Base-by-base conservation (phyloP, 805 yeast genomes). In the Trichomonascus vanleenenianus region DNA sequence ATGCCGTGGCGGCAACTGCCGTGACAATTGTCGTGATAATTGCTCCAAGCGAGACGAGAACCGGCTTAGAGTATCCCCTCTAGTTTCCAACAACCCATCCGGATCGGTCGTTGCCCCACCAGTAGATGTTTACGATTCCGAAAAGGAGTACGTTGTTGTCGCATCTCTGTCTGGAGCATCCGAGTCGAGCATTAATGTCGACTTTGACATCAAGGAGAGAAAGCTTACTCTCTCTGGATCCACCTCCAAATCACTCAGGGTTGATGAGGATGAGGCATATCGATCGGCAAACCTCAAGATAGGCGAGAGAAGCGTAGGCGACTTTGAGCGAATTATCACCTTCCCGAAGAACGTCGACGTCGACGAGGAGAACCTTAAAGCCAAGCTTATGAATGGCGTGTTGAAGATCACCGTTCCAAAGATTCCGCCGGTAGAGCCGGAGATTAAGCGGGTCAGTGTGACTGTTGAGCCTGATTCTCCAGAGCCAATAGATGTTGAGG, bases 121-220 rank as follows among this genome's bases (percentile, higher is more conserved):
- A 45, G 63, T 78, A 2, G 79, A 78, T 51, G 72, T 78, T n/a
- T 78, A 77, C 52, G 79, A 78, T 49, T 63, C 67, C 42, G 66
- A 67, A 1, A 66, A 66, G 14, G 60, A 64, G 14, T 79, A 77
- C 50, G 56, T 68, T 12, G 70, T 77, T 10, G 73, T 73, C 1
- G 57, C 78, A 10, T 73, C 81, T 3, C 57, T 79, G 20, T 78
- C 84, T n/a, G 84, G 84, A 40, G 79, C 80, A 2, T 65, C 68
- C 30, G 71, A 75, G 18, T 69, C 71, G 35, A 69, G 74, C 14
- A 71, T 79, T 50, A 74, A 72, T 42, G 70, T 79, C 36, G 80
- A 79, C 54, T 78, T 68, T 60, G 83, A 79, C 54, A 79, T 83
- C 32, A 66, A 79, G 1, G 68, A 75, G 10, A 72, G 73, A 52